Conservation (phyloP, 2,329 filamentous ascomycete species). For the Akanthomyces dipterigenus region DNA sequence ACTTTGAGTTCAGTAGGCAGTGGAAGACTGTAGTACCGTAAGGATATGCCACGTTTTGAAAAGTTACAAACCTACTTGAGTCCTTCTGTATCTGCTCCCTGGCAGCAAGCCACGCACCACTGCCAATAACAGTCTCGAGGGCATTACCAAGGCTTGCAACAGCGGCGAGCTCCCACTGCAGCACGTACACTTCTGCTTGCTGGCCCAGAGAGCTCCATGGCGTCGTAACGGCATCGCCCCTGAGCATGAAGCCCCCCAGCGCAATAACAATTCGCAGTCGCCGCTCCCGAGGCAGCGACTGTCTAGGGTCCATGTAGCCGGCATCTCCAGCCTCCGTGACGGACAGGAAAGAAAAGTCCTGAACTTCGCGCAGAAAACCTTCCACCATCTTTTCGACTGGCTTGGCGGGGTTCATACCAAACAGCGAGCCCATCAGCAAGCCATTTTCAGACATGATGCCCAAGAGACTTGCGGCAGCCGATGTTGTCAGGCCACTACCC, state of each 20-base stretch:
- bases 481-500: constrained; percentile 68
- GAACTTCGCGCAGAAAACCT: constrained; percentile 75
- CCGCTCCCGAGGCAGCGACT: constrained; percentile 50
- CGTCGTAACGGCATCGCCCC: constrained; percentile 58
- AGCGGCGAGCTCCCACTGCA: constrained; percentile 76
- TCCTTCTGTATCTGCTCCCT: constrained; percentile 40
- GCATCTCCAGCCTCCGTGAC: constrained; percentile 44
- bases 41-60: constrained; percentile 10
- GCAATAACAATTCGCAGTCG: constrained; percentile 76
- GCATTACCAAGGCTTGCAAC: constrained; percentile 71
- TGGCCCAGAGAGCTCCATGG: constrained; percentile 73
- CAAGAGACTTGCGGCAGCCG: constrained; percentile 69
- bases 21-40: constrained; percentile 38
- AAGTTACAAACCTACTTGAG: constrained; percentile 35
- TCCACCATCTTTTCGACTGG: constrained; percentile 86
- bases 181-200: constrained; percentile 70
- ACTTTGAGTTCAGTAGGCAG: constrained; percentile 50
- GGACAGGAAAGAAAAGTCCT: constrained; percentile 82
- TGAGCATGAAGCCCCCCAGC: constrained; percentile 73
- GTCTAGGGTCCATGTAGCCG: constrained; percentile 42
- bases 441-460: constrained; percentile 74
- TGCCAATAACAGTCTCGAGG: constrained; percentile 70
- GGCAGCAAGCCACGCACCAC: constrained; percentile 71
- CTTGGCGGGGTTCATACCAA: constrained; percentile 82
- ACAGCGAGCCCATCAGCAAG: constrained; percentile 74